Evolutionary conservation across 441 rosid genomes (phyloP).

Genomic region (Codiaeum variegatum): DNA sequence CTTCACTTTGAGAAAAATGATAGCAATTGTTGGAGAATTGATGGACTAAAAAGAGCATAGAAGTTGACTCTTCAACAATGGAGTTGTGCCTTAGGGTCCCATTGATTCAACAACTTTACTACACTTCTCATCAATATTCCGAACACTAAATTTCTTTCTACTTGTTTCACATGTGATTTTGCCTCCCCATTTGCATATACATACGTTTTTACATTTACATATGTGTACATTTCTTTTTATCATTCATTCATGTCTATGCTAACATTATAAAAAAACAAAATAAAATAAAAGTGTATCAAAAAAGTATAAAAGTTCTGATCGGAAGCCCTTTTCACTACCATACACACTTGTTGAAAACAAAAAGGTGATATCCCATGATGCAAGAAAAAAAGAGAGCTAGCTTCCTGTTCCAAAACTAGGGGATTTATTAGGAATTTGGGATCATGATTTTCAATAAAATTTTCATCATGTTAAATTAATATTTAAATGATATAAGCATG

Average conservation of each 20-base stretch:
- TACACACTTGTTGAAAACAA: constrained; percentile 27
- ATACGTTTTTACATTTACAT: background rate
- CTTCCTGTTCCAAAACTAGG: constrained; percentile 18
- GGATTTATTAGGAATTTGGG: constrained; percentile 1
- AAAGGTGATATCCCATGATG: constrained; percentile 26
- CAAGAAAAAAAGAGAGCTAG: constrained; percentile 20
- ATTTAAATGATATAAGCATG: no score
- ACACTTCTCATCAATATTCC: constrained; percentile 33
- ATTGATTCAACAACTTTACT: constrained; percentile 35
- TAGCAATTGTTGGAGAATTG: constrained; percentile 37
- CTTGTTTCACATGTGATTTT: constrained; percentile 31
- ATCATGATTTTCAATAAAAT: background rate
- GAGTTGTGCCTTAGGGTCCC: constrained; percentile 40
- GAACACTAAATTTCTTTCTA: constrained; percentile 25
- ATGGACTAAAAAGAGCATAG: constrained; percentile 36
- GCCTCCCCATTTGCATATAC: background rate
- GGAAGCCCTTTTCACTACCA: constrained; percentile 20
- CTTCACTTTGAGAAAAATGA: constrained; percentile 27
- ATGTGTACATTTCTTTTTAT: background rate
- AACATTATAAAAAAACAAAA: constrained; percentile 16
- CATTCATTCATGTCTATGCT: constrained; percentile 24
- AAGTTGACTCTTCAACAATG: constrained; percentile 50
- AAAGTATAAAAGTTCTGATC: constrained; percentile 13
- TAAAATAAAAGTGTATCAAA: constrained; percentile 12
- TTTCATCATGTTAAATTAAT: no score